Evolutionary conservation across 345 rosid genomes (phyloP), one percentile per base, ranked within the genome.

Genomic region (Brassica juncea): DNA sequence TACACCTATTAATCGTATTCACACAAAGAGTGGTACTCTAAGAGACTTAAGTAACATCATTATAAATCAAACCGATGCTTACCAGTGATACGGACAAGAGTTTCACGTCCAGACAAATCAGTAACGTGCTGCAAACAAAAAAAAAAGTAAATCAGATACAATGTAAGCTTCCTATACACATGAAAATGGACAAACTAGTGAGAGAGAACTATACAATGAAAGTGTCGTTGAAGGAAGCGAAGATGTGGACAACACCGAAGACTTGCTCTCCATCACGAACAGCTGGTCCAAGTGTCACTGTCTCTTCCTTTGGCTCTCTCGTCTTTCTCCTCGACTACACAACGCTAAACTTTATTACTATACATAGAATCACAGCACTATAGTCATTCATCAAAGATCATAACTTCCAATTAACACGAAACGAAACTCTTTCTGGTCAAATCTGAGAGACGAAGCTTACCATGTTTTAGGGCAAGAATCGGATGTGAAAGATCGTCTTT

Each of bases 21-120:
- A 39, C 47, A 37, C 9, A 9, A 37, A 37, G 12, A 37, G 11
- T 27, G 30, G 30, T 27, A 27, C 30, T 27, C 30, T 27, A 27
- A 27, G 30, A 3, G 30, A 27, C 30, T 27, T 27, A 27, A 27
- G 28, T 27, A 27, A 52, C 6, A 58, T 0, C 30, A 58, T 49
- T n/a, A 0, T 44, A 1, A 49, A 16, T n/a, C 73, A 68, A n/a
- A 39, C 32, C 2, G 9, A 10, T 32, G 49, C 75, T 68, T 82
- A 93, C 98, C 98, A 1, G 98, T 93, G 52, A 93, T 88, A 78
- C 98, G 97, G 62, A 93, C 98, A 52, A 93, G 81, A 0, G 98
- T 93, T 86, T 93, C 98, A 82, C 94, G 87, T 60, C 98, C 98
- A 31, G 98, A 91, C 75, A 93, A 59, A 83, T 93, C 98, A 67